A percentile compares a stretch with the other conserved stretches of the same genome.
phyloP scores from a whole-genome alignment of 306 rosid genomes.

The Dalbergia cochinchinensis region DNA sequence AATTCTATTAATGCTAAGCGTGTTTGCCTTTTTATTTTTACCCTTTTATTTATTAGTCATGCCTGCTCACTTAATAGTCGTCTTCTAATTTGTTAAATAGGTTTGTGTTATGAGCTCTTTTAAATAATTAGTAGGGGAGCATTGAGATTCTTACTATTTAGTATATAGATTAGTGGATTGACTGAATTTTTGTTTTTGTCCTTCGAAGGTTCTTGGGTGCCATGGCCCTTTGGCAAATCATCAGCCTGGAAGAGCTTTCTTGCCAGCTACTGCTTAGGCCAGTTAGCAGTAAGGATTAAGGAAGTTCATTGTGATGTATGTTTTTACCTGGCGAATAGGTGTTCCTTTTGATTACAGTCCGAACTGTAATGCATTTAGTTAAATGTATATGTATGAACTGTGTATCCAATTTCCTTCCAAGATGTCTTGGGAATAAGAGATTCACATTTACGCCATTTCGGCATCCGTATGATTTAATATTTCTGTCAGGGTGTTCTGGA shows the following conservation, averaged over 20 bases:
- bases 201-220: constrained; percentile 74
- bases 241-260: constrained; percentile 77
- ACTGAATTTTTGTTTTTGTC: background rate
- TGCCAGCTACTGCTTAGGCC: constrained; percentile 54
- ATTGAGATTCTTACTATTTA: background rate
- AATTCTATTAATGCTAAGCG: background rate
- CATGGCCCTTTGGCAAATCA: constrained; percentile 79
- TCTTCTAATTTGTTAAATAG: background rate
- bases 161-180: background rate
- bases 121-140: background rate
- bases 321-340: background rate
- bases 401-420: background rate
- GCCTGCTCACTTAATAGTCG: background rate
- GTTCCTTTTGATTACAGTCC: constrained; percentile 15
- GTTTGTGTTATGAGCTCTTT: background rate
- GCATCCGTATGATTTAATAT: background rate
- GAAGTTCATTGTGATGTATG: background rate
- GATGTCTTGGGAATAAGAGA: background rate
- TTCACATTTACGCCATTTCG: background rate
- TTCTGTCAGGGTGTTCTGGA: background rate
- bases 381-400: background rate
- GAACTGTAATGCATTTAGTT: constrained; percentile 6
- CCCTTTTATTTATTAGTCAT: background rate
- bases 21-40: too few relatives aligned
- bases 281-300: background rate